Percentiles rank a stretch among this genome's conserved stretches.
phyloP scores from a whole-genome alignment of 805 yeast genomes.

The Metschnikowia colocasiae region DNA sequence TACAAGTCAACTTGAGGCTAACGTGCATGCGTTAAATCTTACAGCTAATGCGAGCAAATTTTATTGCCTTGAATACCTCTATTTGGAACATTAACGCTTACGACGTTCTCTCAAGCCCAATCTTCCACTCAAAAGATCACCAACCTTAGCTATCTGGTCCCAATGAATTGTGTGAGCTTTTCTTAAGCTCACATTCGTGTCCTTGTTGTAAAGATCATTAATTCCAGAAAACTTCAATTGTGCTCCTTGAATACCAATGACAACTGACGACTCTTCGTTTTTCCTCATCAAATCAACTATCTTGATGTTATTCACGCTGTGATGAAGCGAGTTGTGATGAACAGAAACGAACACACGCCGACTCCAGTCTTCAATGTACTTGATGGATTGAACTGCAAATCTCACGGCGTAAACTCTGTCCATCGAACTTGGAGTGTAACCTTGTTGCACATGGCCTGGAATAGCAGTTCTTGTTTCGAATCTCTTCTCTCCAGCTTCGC shows the following conservation, averaged over 20 bases:
- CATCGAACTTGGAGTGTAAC: conserved; percentile 90
- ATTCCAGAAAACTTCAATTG: conserved; percentile 56
- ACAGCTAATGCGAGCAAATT: not conserved
- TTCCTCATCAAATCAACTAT: conserved; percentile 18
- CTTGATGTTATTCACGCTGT: conserved; percentile 20
- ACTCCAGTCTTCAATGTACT: conserved; percentile 62
- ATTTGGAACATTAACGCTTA: conserved; percentile 4
- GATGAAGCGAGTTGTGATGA: conserved; percentile 18
- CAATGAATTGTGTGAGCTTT: conserved; percentile 70
- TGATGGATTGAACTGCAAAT: conserved; percentile 84
- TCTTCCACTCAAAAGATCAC: conserved; percentile 74
- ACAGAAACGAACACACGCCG: conserved; percentile 18
- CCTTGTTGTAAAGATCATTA: conserved; percentile 52
- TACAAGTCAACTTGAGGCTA: not conserved
- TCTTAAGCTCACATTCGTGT: conserved; percentile 58
- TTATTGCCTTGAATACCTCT: not conserved
- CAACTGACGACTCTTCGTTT: conserved; percentile 42
- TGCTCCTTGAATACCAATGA: conserved; percentile 70
- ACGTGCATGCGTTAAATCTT: not conserved
- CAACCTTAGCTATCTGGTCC: conserved; percentile 54
- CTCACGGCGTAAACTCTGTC: conserved; percentile 89
- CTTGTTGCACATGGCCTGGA: conserved; percentile 98
- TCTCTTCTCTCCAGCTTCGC: conserved; percentile 67
- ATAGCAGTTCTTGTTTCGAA: conserved; percentile 93
- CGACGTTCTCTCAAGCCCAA: conserved; percentile 34